Evolutionary conservation across 2,329 filamentous ascomycete genomes (phyloP).

Genomic region (Talaromyces sp.): DNA sequence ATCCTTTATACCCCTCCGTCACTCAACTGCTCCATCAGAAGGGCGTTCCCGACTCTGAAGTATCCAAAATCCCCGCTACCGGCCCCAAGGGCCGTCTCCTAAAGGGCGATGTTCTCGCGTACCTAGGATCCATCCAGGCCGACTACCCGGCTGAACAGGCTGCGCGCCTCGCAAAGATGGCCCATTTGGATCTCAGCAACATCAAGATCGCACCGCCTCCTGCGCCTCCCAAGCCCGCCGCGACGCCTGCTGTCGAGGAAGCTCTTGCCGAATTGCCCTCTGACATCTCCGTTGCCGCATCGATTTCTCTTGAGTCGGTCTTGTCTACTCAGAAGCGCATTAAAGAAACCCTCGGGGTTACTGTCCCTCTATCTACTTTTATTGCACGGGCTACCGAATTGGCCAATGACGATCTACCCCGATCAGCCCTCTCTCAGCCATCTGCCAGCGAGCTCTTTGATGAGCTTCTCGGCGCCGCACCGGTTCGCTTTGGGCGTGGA

Average conservation of each 20-base stretch:
- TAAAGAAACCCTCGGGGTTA: slow-evolving; percentile 70
- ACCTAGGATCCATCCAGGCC: slow-evolving; percentile 71
- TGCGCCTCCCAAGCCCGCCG: slow-evolving; percentile 17
- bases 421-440: slow-evolving; percentile 59
- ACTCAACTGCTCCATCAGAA: slow-evolving; percentile 74
- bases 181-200: slow-evolving; percentile 89
- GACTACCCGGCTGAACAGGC: slow-evolving; percentile 69
- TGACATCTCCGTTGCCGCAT: slow-evolving; percentile 55
- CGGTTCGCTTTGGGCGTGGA: slow-evolving; percentile 47
- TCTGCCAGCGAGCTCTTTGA: slow-evolving; percentile 83
- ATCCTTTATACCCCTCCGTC: slow-evolving; percentile 68
- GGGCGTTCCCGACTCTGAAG: slow-evolving; percentile 68
- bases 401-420: slow-evolving; percentile 81
- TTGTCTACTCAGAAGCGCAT: slow-evolving; percentile 77
- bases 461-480: slow-evolving; percentile 66
- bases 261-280: slow-evolving; percentile 25
- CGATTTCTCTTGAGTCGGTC: slow-evolving; percentile 74
- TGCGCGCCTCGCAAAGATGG: slow-evolving; percentile 66
- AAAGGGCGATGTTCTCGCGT: slow-evolving; percentile 92
- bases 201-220: slow-evolving; percentile 69
- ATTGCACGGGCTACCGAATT: slow-evolving; percentile 78
- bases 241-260: slow-evolving; percentile 19
- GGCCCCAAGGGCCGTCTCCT: slow-evolving; percentile 84
- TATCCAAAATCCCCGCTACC: slow-evolving; percentile 77
- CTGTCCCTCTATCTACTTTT: slow-evolving; percentile 80